phyloP scores from a whole-genome alignment of 306 rosid species.

The Rosa multiflora region DNA sequence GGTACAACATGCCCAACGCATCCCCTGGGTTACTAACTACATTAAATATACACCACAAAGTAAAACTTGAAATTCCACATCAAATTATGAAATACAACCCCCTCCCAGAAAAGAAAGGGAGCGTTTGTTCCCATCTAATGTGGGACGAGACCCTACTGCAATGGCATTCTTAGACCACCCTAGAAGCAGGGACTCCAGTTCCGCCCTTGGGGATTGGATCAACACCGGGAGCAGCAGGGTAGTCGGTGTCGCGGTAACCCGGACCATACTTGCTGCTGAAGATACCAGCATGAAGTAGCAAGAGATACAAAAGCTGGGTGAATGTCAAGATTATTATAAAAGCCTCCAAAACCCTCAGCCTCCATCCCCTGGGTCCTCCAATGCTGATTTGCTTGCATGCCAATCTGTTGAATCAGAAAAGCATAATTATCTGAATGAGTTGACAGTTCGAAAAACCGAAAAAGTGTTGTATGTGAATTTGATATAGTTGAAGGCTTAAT shows the following conservation, averaged over 20 bases:
- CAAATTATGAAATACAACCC: neutral
- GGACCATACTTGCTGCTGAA: slow-evolving; percentile 87
- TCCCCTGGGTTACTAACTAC: neutral
- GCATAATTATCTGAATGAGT: neutral
- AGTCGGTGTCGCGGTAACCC: slow-evolving; percentile 65
- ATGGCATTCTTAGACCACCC: slow-evolving; percentile 26
- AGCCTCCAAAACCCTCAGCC: slow-evolving; percentile 71
- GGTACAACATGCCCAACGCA: slow-evolving; percentile 1
- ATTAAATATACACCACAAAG: neutral
- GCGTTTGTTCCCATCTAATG: neutral
- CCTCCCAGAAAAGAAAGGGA: neutral
- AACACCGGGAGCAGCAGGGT: slow-evolving; percentile 34
- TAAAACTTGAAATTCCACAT: neutral
- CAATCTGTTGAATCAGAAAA: slow-evolving; percentile 36
- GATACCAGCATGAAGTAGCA: slow-evolving; percentile 76
- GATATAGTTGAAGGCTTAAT: neutral
- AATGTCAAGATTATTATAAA: slow-evolving; percentile 64
- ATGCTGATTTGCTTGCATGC: slow-evolving; percentile 77
- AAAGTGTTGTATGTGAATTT: neutral
- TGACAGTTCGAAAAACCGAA: neutral
- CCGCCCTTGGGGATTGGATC: slow-evolving; percentile 60
- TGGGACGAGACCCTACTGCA: neutral
- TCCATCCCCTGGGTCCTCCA: slow-evolving; percentile 95
- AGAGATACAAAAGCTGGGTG: slow-evolving; percentile 64
- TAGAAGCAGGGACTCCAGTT: slow-evolving; percentile 37